Conservation (phyloP, 2,329 filamentous ascomycete species). For the Cyphellophora attinorum region DNA sequence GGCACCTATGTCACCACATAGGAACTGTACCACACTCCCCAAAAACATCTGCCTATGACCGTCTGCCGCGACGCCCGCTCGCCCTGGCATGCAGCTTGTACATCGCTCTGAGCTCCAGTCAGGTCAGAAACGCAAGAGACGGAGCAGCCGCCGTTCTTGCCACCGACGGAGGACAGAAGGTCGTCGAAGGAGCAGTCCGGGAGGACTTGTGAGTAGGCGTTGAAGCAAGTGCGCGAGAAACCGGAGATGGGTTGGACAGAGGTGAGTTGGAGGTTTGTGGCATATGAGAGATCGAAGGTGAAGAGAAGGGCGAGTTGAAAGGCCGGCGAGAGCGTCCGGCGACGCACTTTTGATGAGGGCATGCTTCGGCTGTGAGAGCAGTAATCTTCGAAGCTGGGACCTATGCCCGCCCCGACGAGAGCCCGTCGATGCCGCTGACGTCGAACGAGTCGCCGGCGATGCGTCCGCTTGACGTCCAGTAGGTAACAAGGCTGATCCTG, state of each 20-base stretch:
- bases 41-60: slow-evolving; percentile 23
- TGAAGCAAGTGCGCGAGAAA: slow-evolving; percentile 11
- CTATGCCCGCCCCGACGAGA: no score
- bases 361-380: no score
- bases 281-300: background rate
- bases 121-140: slow-evolving; percentile 6
- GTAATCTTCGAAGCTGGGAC: no score
- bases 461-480: no score
- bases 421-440: no score
- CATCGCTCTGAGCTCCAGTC: slow-evolving; percentile 4
- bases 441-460: no score
- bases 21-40: slow-evolving; percentile 26
- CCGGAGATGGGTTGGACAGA: slow-evolving; percentile 15
- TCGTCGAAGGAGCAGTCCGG: slow-evolving; percentile 10
- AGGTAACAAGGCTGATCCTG: no score
- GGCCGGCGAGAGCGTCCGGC: no score
- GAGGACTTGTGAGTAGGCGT: slow-evolving; percentile 12
- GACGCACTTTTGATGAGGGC: no score
- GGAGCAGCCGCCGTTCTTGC: slow-evolving; percentile 10
- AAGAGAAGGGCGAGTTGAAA: no score
- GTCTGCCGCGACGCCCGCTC: slow-evolving; percentile 7
- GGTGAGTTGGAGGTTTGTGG: slow-evolving; percentile 6
- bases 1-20: slow-evolving; percentile 29
- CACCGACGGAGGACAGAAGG: slow-evolving; percentile 7
- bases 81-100: slow-evolving; percentile 9